Evolutionary conservation across 1,139 yeast genomes (phyloP).

Genomic region (Yamadazyma oceani): DNA sequence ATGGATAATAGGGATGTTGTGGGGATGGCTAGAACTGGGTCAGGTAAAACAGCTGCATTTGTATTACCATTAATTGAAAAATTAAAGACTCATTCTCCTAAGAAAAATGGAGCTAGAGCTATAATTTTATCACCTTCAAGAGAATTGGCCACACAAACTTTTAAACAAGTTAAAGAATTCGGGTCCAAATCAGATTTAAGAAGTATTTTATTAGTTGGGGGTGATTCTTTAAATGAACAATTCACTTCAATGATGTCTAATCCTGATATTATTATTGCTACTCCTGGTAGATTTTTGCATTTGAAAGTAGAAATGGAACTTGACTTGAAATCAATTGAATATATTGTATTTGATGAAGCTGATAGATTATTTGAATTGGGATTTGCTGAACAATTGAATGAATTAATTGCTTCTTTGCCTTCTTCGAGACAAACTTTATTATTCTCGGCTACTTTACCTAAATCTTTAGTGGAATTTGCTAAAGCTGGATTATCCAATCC

Average conservation of each 20-base stretch:
- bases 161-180: slow-evolving; percentile 86
- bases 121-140: slow-evolving; percentile 87
- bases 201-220: slow-evolving; percentile 84
- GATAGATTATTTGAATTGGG: slow-evolving; percentile 98
- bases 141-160: slow-evolving; percentile 91
- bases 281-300: slow-evolving; percentile 97
- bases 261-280: slow-evolving; percentile 94
- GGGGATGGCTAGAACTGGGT: slow-evolving; percentile 98
- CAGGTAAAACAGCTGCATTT: slow-evolving; percentile 96
- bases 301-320: slow-evolving; percentile 92
- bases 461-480: slow-evolving; percentile 90
- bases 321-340: slow-evolving; percentile 79
- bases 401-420: slow-evolving; percentile 81
- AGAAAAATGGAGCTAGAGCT: slow-evolving; percentile 75
- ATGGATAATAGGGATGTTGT: slow-evolving; percentile 91
- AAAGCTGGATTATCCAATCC: slow-evolving; percentile 95
- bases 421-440: slow-evolving; percentile 80
- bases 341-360: slow-evolving; percentile 96
- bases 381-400: slow-evolving; percentile 91
- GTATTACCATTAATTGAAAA: slow-evolving; percentile 88
- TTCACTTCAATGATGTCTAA: slow-evolving; percentile 89
- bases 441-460: slow-evolving; percentile 94
- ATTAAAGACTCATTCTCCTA: slow-evolving; percentile 77
- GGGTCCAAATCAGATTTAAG: slow-evolving; percentile 81
- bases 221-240: slow-evolving; percentile 96